A percentile compares a stretch with the other conserved stretches of the same genome.
Conservation (phyloP, 2,329 filamentous ascomycete species). For the Whalleya microplaca region DNA sequence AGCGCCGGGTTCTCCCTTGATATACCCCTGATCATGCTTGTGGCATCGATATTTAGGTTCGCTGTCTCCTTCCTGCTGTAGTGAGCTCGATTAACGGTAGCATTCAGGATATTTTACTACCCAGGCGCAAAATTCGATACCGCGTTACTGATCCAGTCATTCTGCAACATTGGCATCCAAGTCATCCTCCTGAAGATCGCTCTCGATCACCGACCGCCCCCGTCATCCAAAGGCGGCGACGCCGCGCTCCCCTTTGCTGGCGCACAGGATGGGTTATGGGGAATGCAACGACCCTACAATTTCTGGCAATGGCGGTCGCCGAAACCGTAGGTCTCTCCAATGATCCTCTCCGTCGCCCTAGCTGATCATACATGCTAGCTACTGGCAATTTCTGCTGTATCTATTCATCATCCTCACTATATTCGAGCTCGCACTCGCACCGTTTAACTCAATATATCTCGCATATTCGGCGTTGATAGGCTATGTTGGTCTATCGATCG, state of each 20-base stretch:
- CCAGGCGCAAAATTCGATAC: slow-evolving; percentile 67
- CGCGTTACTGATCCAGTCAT: slow-evolving; percentile 65
- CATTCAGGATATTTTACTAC: slow-evolving; percentile 68
- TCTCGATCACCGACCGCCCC: slow-evolving; percentile 66
- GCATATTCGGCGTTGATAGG: slow-evolving; percentile 71
- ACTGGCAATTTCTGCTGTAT: slow-evolving; percentile 78
- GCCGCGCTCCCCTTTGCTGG: slow-evolving; percentile 66
- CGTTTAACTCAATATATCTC: slow-evolving; percentile 60
- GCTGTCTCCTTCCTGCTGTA: slow-evolving; percentile 16
- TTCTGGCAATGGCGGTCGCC: slow-evolving; percentile 83
- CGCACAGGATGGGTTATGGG: slow-evolving; percentile 44
- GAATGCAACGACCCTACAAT: slow-evolving; percentile 65
- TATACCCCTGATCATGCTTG: slow-evolving; percentile 73
- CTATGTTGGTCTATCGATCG: slow-evolving; percentile 75
- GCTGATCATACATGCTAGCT: slow-evolving; percentile 49
- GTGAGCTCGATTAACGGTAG: slow-evolving; percentile 2
- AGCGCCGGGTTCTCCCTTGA: slow-evolving; percentile 72
- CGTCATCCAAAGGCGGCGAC: slow-evolving; percentile 63
- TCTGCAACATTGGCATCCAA: slow-evolving; percentile 69
- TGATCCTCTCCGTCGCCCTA: neutral
- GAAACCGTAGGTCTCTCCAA: slow-evolving; percentile 57
- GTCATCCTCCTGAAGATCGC: slow-evolving; percentile 67
- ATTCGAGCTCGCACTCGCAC: slow-evolving; percentile 69
- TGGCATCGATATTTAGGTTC: slow-evolving; percentile 68
- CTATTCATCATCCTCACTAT: slow-evolving; percentile 63